Percentiles rank a stretch among this genome's conserved stretches.
Evolutionary conservation across 176 grass and related monocot genomes (phyloP).

Genomic region (Coix lacrymajobi): DNA sequence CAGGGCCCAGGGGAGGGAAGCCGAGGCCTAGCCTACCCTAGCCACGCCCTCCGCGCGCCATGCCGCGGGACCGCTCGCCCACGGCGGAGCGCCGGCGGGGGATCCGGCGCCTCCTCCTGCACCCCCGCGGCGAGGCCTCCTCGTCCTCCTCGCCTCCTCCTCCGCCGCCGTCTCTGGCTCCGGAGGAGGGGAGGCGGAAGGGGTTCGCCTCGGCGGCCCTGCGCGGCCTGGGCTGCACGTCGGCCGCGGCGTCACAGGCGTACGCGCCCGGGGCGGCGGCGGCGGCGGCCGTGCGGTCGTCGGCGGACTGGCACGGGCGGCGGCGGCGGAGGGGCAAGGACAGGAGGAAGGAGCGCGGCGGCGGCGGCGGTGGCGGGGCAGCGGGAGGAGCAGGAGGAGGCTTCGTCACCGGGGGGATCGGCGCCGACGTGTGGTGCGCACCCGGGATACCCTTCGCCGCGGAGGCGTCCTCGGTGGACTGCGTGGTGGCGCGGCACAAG

Average conservation of each 20-base stretch:
- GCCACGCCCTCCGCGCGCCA: neutral
- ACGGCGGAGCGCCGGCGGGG: slow-evolving; percentile 40
- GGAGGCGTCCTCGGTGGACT: slow-evolving; percentile 90
- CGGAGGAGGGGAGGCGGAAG: slow-evolving; percentile 33
- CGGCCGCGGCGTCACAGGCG: slow-evolving; percentile 51
- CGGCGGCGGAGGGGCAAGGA: slow-evolving; percentile 42
- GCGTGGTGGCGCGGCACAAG: slow-evolving; percentile 78
- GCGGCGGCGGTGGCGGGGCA: neutral
- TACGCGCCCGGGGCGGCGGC: slow-evolving; percentile 40
- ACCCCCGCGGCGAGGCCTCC: slow-evolving; percentile 16
- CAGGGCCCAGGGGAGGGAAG: neutral
- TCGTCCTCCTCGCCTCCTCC: neutral
- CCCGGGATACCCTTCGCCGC: slow-evolving; percentile 81
- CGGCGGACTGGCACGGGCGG: slow-evolving; percentile 80
- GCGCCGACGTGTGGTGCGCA: slow-evolving; percentile 87
- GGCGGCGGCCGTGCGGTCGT: slow-evolving; percentile 59
- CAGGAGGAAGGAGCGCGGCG: slow-evolving; percentile 42
- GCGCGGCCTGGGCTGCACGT: slow-evolving; percentile 75
- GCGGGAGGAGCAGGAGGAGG: neutral
- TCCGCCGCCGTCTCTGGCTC: neutral
- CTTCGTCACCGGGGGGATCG: slow-evolving; percentile 35
- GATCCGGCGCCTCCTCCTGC: slow-evolving; percentile 40
- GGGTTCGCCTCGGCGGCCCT: slow-evolving; percentile 61
- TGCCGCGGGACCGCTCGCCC: slow-evolving; percentile 39
- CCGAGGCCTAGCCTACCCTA: neutral